Percentiles rank a stretch among this genome's conserved stretches.
phyloP scores from a whole-genome alignment of 1,139 yeast genomes.

The Geotrichum histeridarum region DNA sequence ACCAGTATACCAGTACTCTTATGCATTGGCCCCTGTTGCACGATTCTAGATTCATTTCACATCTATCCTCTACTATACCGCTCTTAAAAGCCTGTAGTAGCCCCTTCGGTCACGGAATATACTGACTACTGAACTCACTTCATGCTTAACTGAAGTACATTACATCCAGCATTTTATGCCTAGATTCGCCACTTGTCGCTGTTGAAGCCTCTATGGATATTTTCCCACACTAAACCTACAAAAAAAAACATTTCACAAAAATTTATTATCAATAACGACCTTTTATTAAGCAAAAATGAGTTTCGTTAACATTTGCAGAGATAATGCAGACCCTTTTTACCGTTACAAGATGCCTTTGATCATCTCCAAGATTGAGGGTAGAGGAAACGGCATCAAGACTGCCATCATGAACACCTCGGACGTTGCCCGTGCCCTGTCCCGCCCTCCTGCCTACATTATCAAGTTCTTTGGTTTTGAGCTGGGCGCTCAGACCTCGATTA shows the following conservation, averaged over 20 bases:
- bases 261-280: no score
- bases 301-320: constrained; percentile 89
- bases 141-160: background rate
- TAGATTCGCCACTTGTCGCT: background rate
- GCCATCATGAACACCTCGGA: constrained; percentile 85
- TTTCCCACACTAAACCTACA: background rate
- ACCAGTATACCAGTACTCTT: background rate
- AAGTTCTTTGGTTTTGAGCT: constrained; percentile 94
- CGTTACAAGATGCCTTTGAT: constrained; percentile 99
- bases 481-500: constrained; percentile 89
- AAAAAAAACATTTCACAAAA: background rate
- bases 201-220: background rate
- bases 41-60: background rate
- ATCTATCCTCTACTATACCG: constrained; percentile 8
- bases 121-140: background rate
- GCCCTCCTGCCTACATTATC: constrained; percentile 87
- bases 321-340: constrained; percentile 95
- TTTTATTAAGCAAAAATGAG: constrained; percentile 49
- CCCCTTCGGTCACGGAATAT: constrained; percentile 11
- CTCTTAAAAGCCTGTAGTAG: constrained; percentile 13
- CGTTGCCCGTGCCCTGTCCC: constrained; percentile 88
- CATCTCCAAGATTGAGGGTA: constrained; percentile 95
- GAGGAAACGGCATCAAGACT: constrained; percentile 98
- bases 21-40: constrained; percentile 10
- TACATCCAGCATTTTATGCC: background rate